Conservation (phyloP, 192 early-diverging fungal species). For the Gaertneriomyces sp. region DNA sequence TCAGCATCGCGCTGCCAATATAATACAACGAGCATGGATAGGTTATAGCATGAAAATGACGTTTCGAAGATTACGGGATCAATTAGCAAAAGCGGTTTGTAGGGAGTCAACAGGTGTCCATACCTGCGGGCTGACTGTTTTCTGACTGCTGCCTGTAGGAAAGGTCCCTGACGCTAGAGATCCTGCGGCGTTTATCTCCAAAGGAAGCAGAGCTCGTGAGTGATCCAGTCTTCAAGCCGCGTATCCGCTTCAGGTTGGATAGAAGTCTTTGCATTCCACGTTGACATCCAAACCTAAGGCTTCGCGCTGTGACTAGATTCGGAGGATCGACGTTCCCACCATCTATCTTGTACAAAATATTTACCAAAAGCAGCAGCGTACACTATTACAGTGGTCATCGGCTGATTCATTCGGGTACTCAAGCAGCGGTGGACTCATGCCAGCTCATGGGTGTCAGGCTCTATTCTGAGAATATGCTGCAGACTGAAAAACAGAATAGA, state of each 20-base stretch:
- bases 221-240: slow-evolving; percentile 41
- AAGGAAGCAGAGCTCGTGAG: slow-evolving; percentile 44
- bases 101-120: background rate
- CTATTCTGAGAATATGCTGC: slow-evolving; percentile 38
- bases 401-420: slow-evolving; percentile 38
- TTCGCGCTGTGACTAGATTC: slow-evolving; percentile 22
- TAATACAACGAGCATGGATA: slow-evolving; percentile 36
- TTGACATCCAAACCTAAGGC: too few relatives aligned
- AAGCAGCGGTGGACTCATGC: slow-evolving; percentile 50
- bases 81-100: slow-evolving; percentile 38
- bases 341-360: slow-evolving; percentile 49
- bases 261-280: too few relatives aligned
- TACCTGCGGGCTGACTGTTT: too few relatives aligned
- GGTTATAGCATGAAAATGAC: slow-evolving; percentile 28
- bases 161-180: slow-evolving; percentile 42
- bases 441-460: slow-evolving; percentile 42
- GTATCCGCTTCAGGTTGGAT: slow-evolving; percentile 44
- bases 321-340: slow-evolving; percentile 46
- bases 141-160: slow-evolving; percentile 28
- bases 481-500: slow-evolving; percentile 20
- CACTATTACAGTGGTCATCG: slow-evolving; percentile 50
- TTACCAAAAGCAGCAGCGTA: slow-evolving; percentile 44
- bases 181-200: slow-evolving; percentile 44
- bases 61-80: slow-evolving; percentile 37
- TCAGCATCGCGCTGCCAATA: slow-evolving; percentile 23